Evolutionary conservation across 768 basidiomycete species (phyloP).

Genomic region (Mycena galopus): DNA sequence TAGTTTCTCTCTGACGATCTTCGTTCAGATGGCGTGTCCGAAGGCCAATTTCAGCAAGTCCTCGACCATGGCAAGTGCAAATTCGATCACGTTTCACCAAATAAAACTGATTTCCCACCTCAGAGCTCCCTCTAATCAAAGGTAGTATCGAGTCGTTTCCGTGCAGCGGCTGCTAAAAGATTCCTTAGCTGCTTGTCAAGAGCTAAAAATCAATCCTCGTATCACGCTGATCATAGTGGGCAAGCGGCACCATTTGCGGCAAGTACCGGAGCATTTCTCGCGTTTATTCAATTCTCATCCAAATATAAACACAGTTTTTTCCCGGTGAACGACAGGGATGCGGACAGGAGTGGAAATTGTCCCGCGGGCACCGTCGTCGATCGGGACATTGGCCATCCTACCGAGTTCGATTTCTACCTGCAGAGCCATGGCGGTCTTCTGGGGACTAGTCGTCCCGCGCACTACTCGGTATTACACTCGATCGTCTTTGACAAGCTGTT

Average conservation of each 20-base stretch:
- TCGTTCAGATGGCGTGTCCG: constrained; percentile 65
- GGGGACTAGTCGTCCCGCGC: constrained; percentile 73
- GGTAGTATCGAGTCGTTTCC: constrained; percentile 50
- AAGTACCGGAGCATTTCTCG: neutral
- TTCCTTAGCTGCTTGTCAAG: constrained; percentile 69
- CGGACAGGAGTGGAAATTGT: constrained; percentile 79
- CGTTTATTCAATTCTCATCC: neutral
- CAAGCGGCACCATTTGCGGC: constrained; percentile 76
- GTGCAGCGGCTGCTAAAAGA: constrained; percentile 31
- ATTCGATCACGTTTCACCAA: constrained; percentile 2
- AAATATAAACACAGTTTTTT: constrained; percentile 50
- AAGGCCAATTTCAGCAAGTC: constrained; percentile 66
- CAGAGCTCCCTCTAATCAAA: constrained; percentile 72
- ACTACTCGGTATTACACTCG: constrained; percentile 53
- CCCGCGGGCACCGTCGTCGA: constrained; percentile 86
- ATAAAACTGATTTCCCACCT: constrained; percentile 36
- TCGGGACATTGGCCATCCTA: constrained; percentile 74
- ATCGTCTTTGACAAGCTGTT: no score
- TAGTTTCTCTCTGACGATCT: constrained; percentile 35
- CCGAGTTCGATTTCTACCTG: constrained; percentile 84
- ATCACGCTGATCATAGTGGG: constrained; percentile 87
- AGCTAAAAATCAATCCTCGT: constrained; percentile 68
- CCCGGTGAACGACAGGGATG: constrained; percentile 56
- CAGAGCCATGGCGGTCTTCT: constrained; percentile 83
- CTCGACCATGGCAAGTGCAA: constrained; percentile 67